Evolutionary conservation across 2,329 filamentous ascomycete genomes (phyloP), one percentile per base, ranked within the genome.

Genomic region (Ophioceras dolichostomum): DNA sequence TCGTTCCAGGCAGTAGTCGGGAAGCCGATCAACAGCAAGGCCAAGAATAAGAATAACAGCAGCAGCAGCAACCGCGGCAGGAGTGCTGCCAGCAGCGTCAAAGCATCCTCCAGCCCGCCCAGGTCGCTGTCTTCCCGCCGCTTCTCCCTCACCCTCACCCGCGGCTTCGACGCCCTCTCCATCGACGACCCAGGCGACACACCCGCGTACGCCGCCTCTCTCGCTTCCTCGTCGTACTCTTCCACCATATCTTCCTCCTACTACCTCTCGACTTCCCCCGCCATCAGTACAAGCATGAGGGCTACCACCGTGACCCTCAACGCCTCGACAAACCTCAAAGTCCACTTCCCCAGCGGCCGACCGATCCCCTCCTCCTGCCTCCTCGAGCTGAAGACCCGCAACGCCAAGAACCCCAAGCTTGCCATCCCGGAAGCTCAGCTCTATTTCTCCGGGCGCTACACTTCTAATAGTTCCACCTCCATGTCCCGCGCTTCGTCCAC

Each of bases 361-460:
- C 2, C n/a, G 14, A 36, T 47, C 3, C 41, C 46, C 3, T n/a
- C 39, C 1, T 5, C 10, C 5, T 44, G 44, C 21, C 41, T 46
- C 10, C 13, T 49, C 14, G 47, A 49, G 21, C 21, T 49, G 22
- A 49, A 49, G 20, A 49, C 47, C 2, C 40, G 37, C n/a, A 39
- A 38, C 4, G 32, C 24, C 5, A 8, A 16, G 10, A 29, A 34
- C 14, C 21, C 16, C 8, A 13, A 16, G 2, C 33, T 34, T 13
- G 28, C 37, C 12, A 39, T 37, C 27, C n/a, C 40, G 5, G 40
- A 48, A 27, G 39, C 39, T 3, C 48, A 49, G 39, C 39, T 50
- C 3, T 50, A 48, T 36, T 49, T 50, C n/a, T 24, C 34, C 10
- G 43, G 44, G 5, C 32, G 41, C 1, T n/a, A n/a, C n/a, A n/a